Evolutionary conservation across 345 rosid species (phyloP), one percentile per base, ranked within the genome.

Genomic region (Rubroshorea leprosula): DNA sequence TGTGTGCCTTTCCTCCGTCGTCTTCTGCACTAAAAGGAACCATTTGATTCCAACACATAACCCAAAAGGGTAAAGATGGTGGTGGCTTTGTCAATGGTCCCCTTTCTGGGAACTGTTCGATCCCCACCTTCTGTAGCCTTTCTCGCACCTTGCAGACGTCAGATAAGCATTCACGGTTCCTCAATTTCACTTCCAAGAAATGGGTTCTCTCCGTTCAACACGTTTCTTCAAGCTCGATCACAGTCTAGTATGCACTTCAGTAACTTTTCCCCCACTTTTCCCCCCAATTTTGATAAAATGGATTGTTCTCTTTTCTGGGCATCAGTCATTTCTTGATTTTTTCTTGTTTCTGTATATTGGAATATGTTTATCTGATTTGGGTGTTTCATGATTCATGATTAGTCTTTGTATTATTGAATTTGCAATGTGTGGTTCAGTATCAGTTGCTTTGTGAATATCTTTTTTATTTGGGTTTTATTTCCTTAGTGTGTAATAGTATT

Each of bases 181-280:
- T 53, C 57, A 45, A 35, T 67, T 67, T 67, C 72, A 5, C 45
- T 73, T 59, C 60, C 67, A 2, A 69, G 62, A 51, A 63, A 55
- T 55, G 80, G 75, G 68, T 61, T 61, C 16, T 74, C 67, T 58
- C 83, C 83, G 5, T 63, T 83, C 58, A 67, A 68, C 45, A 75
- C 66, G 66, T 76, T 80, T 64, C 69, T 78, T 38, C 83, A 75
- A 45, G 77, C 83, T 71, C 69, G 67, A 76, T 72, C 68, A 58
- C 73, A 66, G 51, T 78, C 95, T 50, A 77, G 88, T 84, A 72
- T 6, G 83, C 31, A n/a, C n/a, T n/a, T 61, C 55, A 58, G n/a
- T 23, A 11, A 35, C 12, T 48, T 17, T 27, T 23, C 43, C 41
- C 46, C 14, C 41, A 50, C 38, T 17, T 35, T 65, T 43, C 29